phyloP scores from a whole-genome alignment of 257 asterid species.

The Salvia miltiorrhiza region DNA sequence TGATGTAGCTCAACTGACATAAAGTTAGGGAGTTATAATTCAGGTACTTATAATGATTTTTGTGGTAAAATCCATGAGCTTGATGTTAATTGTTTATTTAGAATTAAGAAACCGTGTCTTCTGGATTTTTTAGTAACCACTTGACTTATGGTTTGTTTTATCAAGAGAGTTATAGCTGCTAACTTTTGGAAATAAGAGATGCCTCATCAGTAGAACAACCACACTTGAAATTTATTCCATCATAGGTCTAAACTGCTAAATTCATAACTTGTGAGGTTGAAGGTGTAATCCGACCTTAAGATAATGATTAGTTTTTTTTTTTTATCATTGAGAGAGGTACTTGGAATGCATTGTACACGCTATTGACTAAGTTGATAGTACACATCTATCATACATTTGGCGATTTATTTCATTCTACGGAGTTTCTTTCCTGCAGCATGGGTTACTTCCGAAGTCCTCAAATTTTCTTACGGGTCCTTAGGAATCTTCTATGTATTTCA shows the following conservation, averaged over 20 bases:
- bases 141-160: not conserved
- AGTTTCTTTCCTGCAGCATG: conserved; percentile 61
- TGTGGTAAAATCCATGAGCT: not conserved
- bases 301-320: not conserved
- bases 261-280: conserved; percentile 5
- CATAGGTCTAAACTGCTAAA: not conserved
- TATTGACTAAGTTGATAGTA: conserved; percentile 6
- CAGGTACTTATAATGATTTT: conserved; percentile 7
- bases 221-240: not conserved
- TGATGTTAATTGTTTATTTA: not conserved
- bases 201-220: not conserved
- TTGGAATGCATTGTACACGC: not conserved
- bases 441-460: conserved; percentile 65
- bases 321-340: not conserved
- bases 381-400: not conserved
- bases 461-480: conserved; percentile 52
- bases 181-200: not conserved
- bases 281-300: conserved; percentile 4
- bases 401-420: conserved; percentile 14
- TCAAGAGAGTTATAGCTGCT: not conserved
- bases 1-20: not conserved
- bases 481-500: conserved; percentile 44
- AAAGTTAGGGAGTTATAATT: conserved; percentile 4
- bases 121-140: not conserved
- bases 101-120: not conserved